These are phyloP conservation scores for Cladosporium sp. DNA, from an alignment of 2,329 filamentous ascomycete genomes.

Conservation along the genomic window DNA sequence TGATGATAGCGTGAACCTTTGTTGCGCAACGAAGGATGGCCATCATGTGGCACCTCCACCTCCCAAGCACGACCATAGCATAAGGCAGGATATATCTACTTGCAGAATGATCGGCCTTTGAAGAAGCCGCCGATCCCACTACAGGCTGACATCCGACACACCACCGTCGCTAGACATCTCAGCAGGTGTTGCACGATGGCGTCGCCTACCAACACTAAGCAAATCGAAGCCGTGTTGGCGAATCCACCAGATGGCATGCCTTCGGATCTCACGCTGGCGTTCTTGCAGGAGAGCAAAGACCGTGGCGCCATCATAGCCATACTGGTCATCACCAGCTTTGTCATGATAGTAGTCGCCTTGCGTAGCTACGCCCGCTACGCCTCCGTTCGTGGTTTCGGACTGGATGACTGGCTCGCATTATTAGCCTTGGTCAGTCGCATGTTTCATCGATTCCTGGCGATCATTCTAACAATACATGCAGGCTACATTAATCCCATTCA, in stretches of 20 bases:
- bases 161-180: not conserved
- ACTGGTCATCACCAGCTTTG: conserved; percentile 35
- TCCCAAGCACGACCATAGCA: not conserved
- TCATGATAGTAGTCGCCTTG: conserved; percentile 33
- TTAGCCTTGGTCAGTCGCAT: conserved; percentile 1
- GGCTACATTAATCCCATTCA: conserved; percentile 37
- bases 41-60: not conserved
- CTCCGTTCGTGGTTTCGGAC: conserved; percentile 36
- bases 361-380: conserved; percentile 35
- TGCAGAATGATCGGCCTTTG: not conserved
- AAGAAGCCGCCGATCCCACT: not conserved
- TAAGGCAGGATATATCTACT: not conserved
- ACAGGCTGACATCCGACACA: not conserved
- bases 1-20: not conserved
- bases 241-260: conserved; percentile 32
- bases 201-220: conserved; percentile 11
- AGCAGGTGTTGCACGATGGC: conserved; percentile 3
- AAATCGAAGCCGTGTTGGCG: conserved; percentile 5
- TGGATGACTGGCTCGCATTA: conserved; percentile 38
- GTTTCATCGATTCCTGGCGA: no score
- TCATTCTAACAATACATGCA: conserved; percentile 18
- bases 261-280: conserved; percentile 30
- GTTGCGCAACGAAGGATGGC: not conserved
- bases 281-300: conserved; percentile 37
- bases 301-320: conserved; percentile 38